Evolutionary conservation across 768 basidiomycete genomes (phyloP), one percentile per base, ranked within the genome.

Genomic region (Lactarius sanguifluus): DNA sequence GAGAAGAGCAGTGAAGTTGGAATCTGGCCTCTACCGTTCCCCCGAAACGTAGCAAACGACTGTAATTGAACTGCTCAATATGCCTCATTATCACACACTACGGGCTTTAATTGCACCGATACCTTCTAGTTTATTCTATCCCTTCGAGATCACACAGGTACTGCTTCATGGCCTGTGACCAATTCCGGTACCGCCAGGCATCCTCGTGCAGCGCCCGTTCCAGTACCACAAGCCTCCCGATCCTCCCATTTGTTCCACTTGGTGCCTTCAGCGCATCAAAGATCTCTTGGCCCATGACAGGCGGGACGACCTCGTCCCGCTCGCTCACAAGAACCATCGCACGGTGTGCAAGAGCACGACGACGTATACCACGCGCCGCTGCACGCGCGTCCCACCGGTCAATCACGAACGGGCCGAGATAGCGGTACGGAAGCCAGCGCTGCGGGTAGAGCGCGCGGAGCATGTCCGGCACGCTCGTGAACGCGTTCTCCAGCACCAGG

Each of bases 401-500:
- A 60, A 77, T 77, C 3, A 76, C 80, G 41, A 82, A 73, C 0
- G 77, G 75, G 3, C 75, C 75, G n/a, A 85, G 76, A 65, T 81
- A 79, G 40, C 77, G 81, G 68, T 85, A 84, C 0, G 83, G 83
- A 7, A 84, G 66, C 81, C 80, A 83, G 23, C 71, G 73, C 50
- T 80, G 77, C 0, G 82, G 80, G 65, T 85, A 84, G 8, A 85
- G 72, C 10, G 80, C 78, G 25, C 73, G 69, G 16, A 84, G 76
- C 83, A 85, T 84, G 8, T 67, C 76, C 0, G 80, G 79, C 23
- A 83, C 77, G 18, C 79, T 81, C 1, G 80, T 73, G 62, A 85
- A 80, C 0, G 83, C 79, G 70, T 85, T 85, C 73, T 85, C 83
- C 5, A 84, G 73, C 9, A 84, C 74, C 13, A 83, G 61, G 2